phyloP scores from a whole-genome alignment of 208 protist species.

The Balamuthia mandrillaris region DNA sequence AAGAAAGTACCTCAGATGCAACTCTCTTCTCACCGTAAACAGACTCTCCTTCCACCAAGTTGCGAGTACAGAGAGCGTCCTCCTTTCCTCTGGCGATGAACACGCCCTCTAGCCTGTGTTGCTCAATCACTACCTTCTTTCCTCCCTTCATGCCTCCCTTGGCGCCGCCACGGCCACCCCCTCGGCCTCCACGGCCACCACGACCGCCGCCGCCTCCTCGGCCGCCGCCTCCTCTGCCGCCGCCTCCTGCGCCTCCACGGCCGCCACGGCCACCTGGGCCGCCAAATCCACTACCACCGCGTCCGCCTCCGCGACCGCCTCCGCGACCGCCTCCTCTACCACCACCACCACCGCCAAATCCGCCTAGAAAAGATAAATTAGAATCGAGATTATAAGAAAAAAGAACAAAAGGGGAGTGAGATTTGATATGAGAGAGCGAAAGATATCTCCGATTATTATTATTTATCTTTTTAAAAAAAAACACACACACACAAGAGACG shows the following conservation, averaged over 20 bases:
- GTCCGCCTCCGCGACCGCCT: constrained; percentile 31
- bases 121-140: constrained; percentile 94
- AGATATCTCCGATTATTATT: background rate
- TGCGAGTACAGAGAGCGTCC: constrained; percentile 95
- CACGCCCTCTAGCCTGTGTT: constrained; percentile 94
- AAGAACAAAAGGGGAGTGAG: background rate
- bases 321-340: constrained; percentile 64
- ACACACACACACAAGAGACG: background rate
- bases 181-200: constrained; percentile 56
- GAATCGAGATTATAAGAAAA: too few species aligned
- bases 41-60: constrained; percentile 96
- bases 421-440: background rate
- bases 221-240: constrained; percentile 36
- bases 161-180: constrained; percentile 49
- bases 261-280: constrained; percentile 51
- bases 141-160: constrained; percentile 72
- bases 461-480: background rate
- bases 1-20: constrained; percentile 71
- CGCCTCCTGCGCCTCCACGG: constrained; percentile 45
- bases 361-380: constrained; percentile 5
- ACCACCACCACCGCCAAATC: constrained; percentile 27
- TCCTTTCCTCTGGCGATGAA: constrained; percentile 98
- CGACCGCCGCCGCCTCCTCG: constrained; percentile 46
- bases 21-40: constrained; percentile 99
- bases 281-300: constrained; percentile 32